These are phyloP conservation scores for Manihot esculenta DNA, from an alignment of 441 rosid species.

Conservation along the genomic window DNA sequence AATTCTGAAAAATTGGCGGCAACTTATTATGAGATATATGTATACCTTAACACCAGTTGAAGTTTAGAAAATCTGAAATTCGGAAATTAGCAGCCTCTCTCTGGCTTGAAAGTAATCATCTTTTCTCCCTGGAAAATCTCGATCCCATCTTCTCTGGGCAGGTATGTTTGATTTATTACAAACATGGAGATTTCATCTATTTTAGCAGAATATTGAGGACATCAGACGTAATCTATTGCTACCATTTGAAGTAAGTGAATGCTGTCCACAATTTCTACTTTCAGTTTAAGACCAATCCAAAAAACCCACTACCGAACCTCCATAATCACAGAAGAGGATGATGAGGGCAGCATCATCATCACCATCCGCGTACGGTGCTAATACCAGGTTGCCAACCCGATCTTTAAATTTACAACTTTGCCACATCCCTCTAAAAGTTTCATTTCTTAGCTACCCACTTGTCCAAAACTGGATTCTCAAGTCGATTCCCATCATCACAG, in stretches of 20 bases:
- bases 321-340: slow-evolving; percentile 25
- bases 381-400: slow-evolving; percentile 21
- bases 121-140: neutral
- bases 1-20: slow-evolving; percentile 27
- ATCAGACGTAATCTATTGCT: too few species aligned
- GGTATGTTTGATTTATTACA: too few species aligned
- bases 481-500: neutral
- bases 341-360: neutral
- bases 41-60: too few species aligned
- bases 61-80: neutral
- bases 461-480: slow-evolving; percentile 15
- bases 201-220: too few species aligned
- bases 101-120: neutral
- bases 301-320: neutral
- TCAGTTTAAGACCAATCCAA: neutral
- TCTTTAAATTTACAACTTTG: slow-evolving; percentile 47
- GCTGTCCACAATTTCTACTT: too few species aligned
- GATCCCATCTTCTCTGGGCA: neutral
- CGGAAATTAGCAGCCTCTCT: neutral
- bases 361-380: neutral
- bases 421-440: slow-evolving; percentile 32
- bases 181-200: too few species aligned
- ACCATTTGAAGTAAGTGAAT: too few species aligned
- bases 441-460: slow-evolving; percentile 28
- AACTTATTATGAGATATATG: too few species aligned